Evolutionary conservation across 108 stramenopile species (phyloP), one percentile per base, ranked within the genome.

Genomic region (Parietichytrium sp.): DNA sequence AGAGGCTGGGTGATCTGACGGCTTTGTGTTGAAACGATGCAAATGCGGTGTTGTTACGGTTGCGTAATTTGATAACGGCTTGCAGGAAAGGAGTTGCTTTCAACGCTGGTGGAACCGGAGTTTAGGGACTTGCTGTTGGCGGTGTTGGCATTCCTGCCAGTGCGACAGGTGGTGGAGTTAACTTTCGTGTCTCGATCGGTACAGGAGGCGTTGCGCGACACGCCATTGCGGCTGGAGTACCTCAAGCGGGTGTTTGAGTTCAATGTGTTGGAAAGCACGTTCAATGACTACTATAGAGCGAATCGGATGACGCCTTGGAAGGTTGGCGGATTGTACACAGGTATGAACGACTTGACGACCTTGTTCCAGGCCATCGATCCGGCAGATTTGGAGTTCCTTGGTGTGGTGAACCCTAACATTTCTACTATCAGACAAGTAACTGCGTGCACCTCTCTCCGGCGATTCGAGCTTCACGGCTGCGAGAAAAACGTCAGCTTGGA

Each of bases 381-480:
- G 6, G 61, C 29, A 6, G 61, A 72, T 2, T 42, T 72, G 23
- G 42, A 72, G 61, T 72, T 72, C 42, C 36, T 72, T 27, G 61
- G 61, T 72, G 38, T 72, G 15, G 20, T 72, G 20, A 72, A 72
- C 2, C 61, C 61, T 6, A 33, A 42, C 20, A 42, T 72, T 33
- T 42, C 38, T 7, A 45, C 3, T 6, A n/a, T 72, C 38, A 38
- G 45, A 27, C 61, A 16, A 27, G 6, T 72, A 42, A 7, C 38
- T 25, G 61, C 61, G 6, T 72, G 61, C 33, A 45, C 42, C n/a
- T 45, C 10, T 7, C 61, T 72, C 20, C 45, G 36, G 61, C 61
- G 61, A 33, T 72, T 72, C 42, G 61, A 72, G 42, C 42, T 72
- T 10, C 61, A 72, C 61, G 20, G 61, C 13, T 72, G 61, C 42